These are phyloP conservation scores for Protomyces inouyei DNA, from an alignment of 1,139 yeast genomes.

Conservation along the genomic window DNA sequence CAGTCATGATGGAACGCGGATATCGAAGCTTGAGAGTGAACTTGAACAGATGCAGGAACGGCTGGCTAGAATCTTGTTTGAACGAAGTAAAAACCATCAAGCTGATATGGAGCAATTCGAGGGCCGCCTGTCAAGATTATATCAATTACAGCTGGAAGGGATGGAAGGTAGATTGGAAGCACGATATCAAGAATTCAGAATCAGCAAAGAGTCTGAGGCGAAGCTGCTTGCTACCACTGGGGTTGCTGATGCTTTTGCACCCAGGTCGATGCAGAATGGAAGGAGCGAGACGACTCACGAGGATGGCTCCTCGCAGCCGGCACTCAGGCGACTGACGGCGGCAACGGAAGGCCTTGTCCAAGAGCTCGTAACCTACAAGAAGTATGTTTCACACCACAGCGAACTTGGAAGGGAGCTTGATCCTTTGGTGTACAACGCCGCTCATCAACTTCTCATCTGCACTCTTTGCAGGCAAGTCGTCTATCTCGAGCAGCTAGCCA, in stretches of 20 bases:
- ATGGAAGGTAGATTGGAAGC: background rate
- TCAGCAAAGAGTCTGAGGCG: background rate
- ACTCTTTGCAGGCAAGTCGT: too few species aligned
- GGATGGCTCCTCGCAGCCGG: background rate
- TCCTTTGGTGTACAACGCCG: too few species aligned
- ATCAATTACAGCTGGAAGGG: background rate
- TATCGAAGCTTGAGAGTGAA: background rate
- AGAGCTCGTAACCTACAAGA: background rate
- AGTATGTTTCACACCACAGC: too few species aligned
- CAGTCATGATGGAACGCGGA: too few species aligned
- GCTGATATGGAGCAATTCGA: conserved; percentile 1
- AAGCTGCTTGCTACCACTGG: background rate
- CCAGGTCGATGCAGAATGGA: background rate
- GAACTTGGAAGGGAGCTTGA: too few species aligned
- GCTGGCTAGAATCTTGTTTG: background rate
- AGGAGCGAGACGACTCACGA: background rate
- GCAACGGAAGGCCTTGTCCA: background rate
- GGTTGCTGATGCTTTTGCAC: too few species aligned
- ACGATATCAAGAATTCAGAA: background rate
- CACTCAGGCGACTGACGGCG: background rate
- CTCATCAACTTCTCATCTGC: too few species aligned
- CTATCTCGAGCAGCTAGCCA: too few species aligned
- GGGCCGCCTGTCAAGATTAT: background rate
- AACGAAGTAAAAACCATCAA: background rate
- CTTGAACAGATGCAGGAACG: conserved; percentile 2